Evolutionary conservation across 306 rosid genomes (phyloP).

Genomic region (Cicer arietinum): DNA sequence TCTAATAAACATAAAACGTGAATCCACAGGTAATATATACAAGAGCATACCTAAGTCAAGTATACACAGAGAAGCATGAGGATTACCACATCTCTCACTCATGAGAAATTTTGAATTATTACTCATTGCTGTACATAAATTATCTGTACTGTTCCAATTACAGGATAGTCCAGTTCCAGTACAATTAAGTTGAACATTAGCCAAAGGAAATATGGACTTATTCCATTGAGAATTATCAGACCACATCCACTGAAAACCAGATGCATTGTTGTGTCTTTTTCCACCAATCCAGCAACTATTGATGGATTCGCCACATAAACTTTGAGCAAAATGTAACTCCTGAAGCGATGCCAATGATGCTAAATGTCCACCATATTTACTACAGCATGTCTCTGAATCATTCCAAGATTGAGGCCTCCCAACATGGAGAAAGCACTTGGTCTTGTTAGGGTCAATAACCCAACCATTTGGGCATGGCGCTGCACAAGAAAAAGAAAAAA

Average conservation of each 20-base stretch:
- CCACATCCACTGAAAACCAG: constrained; percentile 74
- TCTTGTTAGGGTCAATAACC: constrained; percentile 61
- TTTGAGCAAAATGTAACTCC: constrained; percentile 66
- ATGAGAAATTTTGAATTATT: constrained; percentile 56
- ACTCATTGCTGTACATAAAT: constrained; percentile 62
- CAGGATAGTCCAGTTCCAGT: constrained; percentile 57
- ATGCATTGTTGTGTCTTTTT: constrained; percentile 58
- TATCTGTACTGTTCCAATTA: constrained; percentile 45
- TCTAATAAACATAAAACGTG: constrained; percentile 27
- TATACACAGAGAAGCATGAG: constrained; percentile 75
- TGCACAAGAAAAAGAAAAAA: constrained; percentile 45
- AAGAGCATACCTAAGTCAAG: constrained; percentile 65
- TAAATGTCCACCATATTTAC: constrained; percentile 71
- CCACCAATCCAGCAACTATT: constrained; percentile 94
- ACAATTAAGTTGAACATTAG: constrained; percentile 54
- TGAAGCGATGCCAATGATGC: constrained; percentile 61
- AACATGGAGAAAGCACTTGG: constrained; percentile 67
- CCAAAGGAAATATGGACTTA: constrained; percentile 53
- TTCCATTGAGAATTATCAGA: constrained; percentile 82
- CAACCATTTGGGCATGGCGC: constrained; percentile 79
- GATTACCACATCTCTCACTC: constrained; percentile 62
- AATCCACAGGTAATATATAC: constrained; percentile 8
- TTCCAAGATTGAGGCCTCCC: constrained; percentile 69
- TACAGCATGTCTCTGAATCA: constrained; percentile 76
- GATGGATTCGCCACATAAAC: constrained; percentile 54